These are phyloP conservation scores for Trifolium pratense DNA, from an alignment of 306 rosid species.

Conservation along the genomic window DNA sequence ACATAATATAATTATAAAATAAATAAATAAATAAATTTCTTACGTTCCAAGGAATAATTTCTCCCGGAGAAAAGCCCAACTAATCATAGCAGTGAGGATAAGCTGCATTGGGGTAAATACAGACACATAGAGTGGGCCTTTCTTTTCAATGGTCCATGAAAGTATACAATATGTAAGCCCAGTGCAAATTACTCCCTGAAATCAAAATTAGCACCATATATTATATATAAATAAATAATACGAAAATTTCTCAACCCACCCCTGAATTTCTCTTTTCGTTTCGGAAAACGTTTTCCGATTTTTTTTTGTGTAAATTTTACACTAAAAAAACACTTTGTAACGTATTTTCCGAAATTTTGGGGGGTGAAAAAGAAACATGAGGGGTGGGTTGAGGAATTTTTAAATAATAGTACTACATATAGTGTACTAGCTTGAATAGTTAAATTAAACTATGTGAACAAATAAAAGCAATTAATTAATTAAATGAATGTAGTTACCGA, in stretches of 20 bases:
- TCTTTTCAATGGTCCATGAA: slow-evolving; percentile 79
- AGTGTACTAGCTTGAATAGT: no score
- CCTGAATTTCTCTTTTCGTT: no score
- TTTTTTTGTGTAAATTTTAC: no score
- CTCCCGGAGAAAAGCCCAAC: slow-evolving; percentile 79
- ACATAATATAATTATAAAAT: not conserved
- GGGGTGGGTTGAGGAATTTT: no score
- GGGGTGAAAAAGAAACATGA: no score
- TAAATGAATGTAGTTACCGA: slow-evolving; percentile 44
- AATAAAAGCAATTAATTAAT: not conserved
- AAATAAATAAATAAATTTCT: slow-evolving; percentile 45
- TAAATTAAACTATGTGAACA: no score
- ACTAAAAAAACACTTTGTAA: no score
- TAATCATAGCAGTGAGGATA: slow-evolving; percentile 64
- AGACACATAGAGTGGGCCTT: slow-evolving; percentile 80
- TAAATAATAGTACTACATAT: no score
- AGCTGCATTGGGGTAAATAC: slow-evolving; percentile 73
- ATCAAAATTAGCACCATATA: slow-evolving; percentile 5
- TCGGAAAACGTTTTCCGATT: no score
- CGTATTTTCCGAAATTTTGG: no score
- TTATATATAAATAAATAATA: no score
- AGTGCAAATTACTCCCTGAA: slow-evolving; percentile 75
- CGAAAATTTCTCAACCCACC: no score
- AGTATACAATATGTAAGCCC: slow-evolving; percentile 64
- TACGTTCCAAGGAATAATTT: slow-evolving; percentile 82